These are phyloP conservation scores for Meyerozyma elateridarum DNA, from an alignment of 1,139 yeast species.

Conservation along the genomic window DNA sequence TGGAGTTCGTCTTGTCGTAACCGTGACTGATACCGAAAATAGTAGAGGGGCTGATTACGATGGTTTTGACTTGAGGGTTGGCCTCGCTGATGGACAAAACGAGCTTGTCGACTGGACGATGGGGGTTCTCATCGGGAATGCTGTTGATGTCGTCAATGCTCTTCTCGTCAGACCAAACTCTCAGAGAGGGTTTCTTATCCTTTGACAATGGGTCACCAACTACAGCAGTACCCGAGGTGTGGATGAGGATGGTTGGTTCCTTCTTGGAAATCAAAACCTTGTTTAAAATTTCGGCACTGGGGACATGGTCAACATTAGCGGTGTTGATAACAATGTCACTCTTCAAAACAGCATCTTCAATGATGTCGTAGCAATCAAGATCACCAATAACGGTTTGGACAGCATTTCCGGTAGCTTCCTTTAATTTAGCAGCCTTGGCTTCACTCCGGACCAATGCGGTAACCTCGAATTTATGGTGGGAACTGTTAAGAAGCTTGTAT, in stretches of 20 bases:
- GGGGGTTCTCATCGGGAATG: slow-evolving; percentile 29
- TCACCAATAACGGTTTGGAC: slow-evolving; percentile 18
- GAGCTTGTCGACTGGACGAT: slow-evolving; percentile 31
- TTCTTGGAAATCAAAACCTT: slow-evolving; percentile 15
- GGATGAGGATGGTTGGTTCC: slow-evolving; percentile 25
- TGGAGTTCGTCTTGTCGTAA: slow-evolving; percentile 26
- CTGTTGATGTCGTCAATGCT: slow-evolving; percentile 26
- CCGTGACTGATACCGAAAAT: slow-evolving; percentile 28
- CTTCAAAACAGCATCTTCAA: slow-evolving; percentile 17
- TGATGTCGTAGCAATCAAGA: slow-evolving; percentile 19
- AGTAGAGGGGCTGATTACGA: slow-evolving; percentile 22
- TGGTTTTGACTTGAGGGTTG: slow-evolving; percentile 20
- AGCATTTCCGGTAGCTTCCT: slow-evolving; percentile 14
- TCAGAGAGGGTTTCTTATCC: slow-evolving; percentile 18
- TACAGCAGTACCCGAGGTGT: slow-evolving; percentile 38
- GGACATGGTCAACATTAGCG: slow-evolving; percentile 33
- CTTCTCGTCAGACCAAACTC: slow-evolving; percentile 26
- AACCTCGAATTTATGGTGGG: slow-evolving; percentile 14
- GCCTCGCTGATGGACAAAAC: slow-evolving; percentile 24
- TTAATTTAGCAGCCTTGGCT: slow-evolving; percentile 20
- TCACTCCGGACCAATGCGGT: slow-evolving; percentile 24
- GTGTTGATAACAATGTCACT: slow-evolving; percentile 32
- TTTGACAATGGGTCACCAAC: slow-evolving; percentile 22
- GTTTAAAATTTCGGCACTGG: slow-evolving; percentile 24
- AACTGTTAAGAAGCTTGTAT: slow-evolving; percentile 19